Evolutionary conservation across 148 eudicot species (phyloP), one percentile per base, ranked within the genome.

Genomic region (Rhododendron ferrugineum): DNA sequence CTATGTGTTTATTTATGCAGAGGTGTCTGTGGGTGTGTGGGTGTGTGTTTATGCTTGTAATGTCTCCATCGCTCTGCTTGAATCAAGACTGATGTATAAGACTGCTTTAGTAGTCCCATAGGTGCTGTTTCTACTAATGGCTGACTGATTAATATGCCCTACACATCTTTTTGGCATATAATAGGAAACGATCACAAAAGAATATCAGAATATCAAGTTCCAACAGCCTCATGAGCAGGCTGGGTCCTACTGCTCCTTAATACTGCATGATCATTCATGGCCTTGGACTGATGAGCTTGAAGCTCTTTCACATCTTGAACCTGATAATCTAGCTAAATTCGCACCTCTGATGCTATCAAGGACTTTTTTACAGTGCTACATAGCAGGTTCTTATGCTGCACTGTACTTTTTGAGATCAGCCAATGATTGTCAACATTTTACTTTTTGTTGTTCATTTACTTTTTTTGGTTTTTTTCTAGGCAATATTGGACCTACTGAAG

Each of bases 191-290:
- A 82, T 94, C 26, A 89, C 88, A 36, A 94, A 94, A 90, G 91
- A 93, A 68, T 91, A 90, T 86, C 91, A 95, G 78, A 95, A 95
- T 89, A 88, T 87, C 89, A 94, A 94, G 90, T 95, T 95, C 85
- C 98, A 93, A 91, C 98, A 95, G 87, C 98, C 98, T 47, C 92
- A 95, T 84, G 93, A 94, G 85, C 97, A 93, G 88, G 98, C 95
- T 70, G 92, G 90, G 93, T 91, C 89, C 88, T 87, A 93, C 87
- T 92, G 97, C 88, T 92, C 97, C 70, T 87, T 95, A 40, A 89
- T 95, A 81, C 85, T 95, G 46, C 90, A 91, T 87, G 96, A 95
- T 84, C 90, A 87, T 64, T 80, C 91, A 68, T 92, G 95, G 96
- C 95, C 98, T 50, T 95, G 95, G 97, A 89, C 81, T 87, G 98